Percentiles rank a stretch among this genome's conserved stretches.
Conservation (phyloP, 371 early-diverging fungal species). For the Batkoa obscura region DNA sequence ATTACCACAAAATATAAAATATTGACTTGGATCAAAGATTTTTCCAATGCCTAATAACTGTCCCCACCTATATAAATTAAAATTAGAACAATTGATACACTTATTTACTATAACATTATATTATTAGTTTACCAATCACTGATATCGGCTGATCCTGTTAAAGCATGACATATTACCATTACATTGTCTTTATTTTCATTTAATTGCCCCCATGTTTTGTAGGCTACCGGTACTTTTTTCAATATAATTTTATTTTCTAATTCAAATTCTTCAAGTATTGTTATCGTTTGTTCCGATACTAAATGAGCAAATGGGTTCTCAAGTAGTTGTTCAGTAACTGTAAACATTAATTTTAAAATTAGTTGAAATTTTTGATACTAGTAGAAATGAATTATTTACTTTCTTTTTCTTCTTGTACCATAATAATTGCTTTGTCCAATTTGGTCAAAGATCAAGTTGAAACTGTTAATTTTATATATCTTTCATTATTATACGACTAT, state of each 20-base stretch:
- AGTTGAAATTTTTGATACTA: too few species aligned
- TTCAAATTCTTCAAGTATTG: constrained; percentile 52
- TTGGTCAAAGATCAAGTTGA: too few species aligned
- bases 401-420: too few species aligned
- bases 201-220: constrained; percentile 88
- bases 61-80: constrained; percentile 23
- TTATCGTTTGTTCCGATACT: too few species aligned
- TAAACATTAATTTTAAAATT: too few species aligned
- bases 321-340: too few species aligned
- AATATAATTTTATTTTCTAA: constrained; percentile 61
- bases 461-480: too few species aligned
- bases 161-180: constrained; percentile 92
- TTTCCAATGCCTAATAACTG: constrained; percentile 76
- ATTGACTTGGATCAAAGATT: constrained; percentile 74
- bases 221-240: constrained; percentile 68
- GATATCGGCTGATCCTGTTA: constrained; percentile 87
- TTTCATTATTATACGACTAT: too few species aligned
- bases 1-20: constrained; percentile 89
- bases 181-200: constrained; percentile 60
- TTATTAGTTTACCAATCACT: constrained; percentile 60
- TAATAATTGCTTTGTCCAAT: too few species aligned
- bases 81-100: too few species aligned
- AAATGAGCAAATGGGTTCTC: too few species aligned
- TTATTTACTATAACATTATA: not conserved
- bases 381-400: too few species aligned